Conservation (phyloP, 108 stramenopile species). For the Cyclotella baltica region DNA sequence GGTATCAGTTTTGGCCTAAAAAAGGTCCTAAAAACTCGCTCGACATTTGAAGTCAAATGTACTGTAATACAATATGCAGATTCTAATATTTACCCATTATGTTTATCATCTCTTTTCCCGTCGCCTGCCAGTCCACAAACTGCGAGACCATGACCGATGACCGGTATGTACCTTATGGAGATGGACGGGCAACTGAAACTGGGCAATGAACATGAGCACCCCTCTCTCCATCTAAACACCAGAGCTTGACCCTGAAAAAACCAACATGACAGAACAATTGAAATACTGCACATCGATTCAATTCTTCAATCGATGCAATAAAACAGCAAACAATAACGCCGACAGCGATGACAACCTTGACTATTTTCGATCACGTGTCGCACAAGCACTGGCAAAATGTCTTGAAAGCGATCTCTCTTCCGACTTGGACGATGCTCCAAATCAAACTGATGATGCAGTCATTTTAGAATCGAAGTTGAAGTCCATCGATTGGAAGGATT, state of each 20-base stretch:
- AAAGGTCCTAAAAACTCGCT: too few species aligned
- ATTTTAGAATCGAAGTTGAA: neutral
- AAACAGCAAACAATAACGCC: neutral
- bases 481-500: neutral
- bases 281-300: constrained; percentile 12
- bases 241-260: neutral
- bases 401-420: neutral
- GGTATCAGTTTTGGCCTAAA: too few species aligned
- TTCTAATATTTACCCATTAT: too few species aligned
- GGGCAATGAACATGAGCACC: neutral
- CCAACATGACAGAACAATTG: constrained; percentile 5
- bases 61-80: too few species aligned
- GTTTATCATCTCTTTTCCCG: too few species aligned
- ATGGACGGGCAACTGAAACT: too few species aligned
- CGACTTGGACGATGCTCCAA: too few species aligned
- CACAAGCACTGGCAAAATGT: neutral
- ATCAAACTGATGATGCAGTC: neutral
- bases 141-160: too few species aligned
- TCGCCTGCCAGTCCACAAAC: too few species aligned
- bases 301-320: constrained; percentile 6
- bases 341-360: neutral
- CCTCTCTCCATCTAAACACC: neutral
- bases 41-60: too few species aligned
- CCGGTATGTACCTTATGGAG: too few species aligned
- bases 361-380: constrained; percentile 1